phyloP scores from a whole-genome alignment of 768 basidiomycete species.

The Phanerochaete sordida region DNA sequence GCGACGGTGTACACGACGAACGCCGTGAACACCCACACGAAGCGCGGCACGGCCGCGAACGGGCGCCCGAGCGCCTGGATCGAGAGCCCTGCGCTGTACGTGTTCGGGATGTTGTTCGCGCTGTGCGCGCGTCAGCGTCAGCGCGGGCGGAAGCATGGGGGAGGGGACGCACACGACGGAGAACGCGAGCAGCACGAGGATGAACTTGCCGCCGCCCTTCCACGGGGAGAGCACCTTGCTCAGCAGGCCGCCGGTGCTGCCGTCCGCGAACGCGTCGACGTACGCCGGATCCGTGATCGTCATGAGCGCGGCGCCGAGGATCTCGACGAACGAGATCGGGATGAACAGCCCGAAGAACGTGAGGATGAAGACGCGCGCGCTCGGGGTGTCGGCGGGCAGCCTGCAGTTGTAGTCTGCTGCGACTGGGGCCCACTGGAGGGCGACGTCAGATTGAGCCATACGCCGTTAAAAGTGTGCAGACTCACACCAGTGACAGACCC shows the following conservation, averaged over 20 bases:
- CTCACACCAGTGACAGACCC: constrained; percentile 41
- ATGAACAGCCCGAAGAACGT: constrained; percentile 51
- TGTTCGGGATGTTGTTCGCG: constrained; percentile 47
- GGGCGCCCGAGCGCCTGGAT: constrained; percentile 40
- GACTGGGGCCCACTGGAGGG: constrained; percentile 40
- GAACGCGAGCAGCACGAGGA: constrained; percentile 42
- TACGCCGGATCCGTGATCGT: constrained; percentile 34
- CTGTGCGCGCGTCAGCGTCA: constrained; percentile 33
- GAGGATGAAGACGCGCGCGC: constrained; percentile 41
- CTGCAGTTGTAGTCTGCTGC: constrained; percentile 55
- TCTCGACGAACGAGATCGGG: constrained; percentile 44
- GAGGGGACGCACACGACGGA: constrained; percentile 30
- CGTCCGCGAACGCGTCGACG: constrained; percentile 29
- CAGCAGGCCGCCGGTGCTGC: constrained; percentile 45
- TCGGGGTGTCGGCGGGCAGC: constrained; percentile 40
- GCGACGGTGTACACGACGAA: constrained; percentile 44
- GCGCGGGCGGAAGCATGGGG: background rate
- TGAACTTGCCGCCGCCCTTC: constrained; percentile 42
- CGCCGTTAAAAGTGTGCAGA: background rate
- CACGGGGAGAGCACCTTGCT: constrained; percentile 35
- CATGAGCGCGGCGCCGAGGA: constrained; percentile 46
- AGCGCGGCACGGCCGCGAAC: constrained; percentile 39
- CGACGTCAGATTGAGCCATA: background rate
- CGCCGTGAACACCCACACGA: constrained; percentile 33
- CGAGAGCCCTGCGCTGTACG: constrained; percentile 44